Evolutionary conservation across 1,284 basidiomycete genomes (phyloP).

Genomic region (Trichosporon ovoides): DNA sequence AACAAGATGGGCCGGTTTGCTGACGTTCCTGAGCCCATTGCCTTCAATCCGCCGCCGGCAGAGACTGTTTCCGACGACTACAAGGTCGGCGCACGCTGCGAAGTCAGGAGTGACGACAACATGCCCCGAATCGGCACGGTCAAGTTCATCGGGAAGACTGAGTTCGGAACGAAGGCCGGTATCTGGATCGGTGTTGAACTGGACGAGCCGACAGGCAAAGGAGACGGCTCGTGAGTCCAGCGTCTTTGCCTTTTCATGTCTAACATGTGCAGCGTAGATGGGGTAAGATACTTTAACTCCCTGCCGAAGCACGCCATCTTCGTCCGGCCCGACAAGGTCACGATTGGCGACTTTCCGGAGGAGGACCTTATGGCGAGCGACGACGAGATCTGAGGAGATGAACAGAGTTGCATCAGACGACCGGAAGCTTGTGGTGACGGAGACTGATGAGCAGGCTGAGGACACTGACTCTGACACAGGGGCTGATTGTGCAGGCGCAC

Average conservation of each 20-base stretch:
- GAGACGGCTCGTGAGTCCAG: slow-evolving; percentile 78
- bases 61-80: slow-evolving; percentile 33
- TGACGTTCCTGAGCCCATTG: slow-evolving; percentile 31
- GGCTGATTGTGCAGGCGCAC: background rate
- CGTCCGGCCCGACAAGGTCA: slow-evolving; percentile 76
- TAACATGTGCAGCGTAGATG: slow-evolving; percentile 63
- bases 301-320: slow-evolving; percentile 74
- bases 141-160: slow-evolving; percentile 73
- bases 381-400: slow-evolving; percentile 64
- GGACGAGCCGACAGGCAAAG: slow-evolving; percentile 94
- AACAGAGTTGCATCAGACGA: background rate
- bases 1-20: slow-evolving; percentile 89
- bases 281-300: slow-evolving; percentile 77
- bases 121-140: slow-evolving; percentile 76
- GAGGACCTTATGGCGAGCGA: slow-evolving; percentile 62
- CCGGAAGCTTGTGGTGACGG: background rate
- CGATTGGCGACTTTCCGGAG: slow-evolving; percentile 78
- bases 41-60: slow-evolving; percentile 28
- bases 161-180: slow-evolving; percentile 57
- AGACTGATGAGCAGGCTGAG: background rate
- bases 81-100: slow-evolving; percentile 64
- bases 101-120: slow-evolving; percentile 60
- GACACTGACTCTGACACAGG: background rate
- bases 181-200: slow-evolving; percentile 91
- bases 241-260: background rate